Conservation (phyloP, 805 yeast genomes). For the Candida tammaniensis region DNA sequence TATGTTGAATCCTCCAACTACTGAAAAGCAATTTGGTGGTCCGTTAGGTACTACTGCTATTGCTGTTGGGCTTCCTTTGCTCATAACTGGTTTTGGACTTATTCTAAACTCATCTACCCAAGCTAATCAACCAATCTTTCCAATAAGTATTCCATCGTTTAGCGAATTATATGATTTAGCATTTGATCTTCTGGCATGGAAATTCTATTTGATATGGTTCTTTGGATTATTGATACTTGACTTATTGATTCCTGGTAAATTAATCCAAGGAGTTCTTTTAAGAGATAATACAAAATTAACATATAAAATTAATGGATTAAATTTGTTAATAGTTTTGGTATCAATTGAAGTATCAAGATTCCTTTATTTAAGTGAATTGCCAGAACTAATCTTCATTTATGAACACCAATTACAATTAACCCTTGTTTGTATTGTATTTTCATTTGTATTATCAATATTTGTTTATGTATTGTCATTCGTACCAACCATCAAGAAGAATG, state of each 20-base stretch:
- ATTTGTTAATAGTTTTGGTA: constrained; percentile 42
- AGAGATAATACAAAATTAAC: constrained; percentile 71
- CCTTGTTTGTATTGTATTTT: constrained; percentile 58
- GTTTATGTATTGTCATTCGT: constrained; percentile 69
- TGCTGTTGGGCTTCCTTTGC: constrained; percentile 62
- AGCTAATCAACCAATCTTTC: not conserved
- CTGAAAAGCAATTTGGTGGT: constrained; percentile 75
- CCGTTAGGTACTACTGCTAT: constrained; percentile 67
- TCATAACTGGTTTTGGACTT: constrained; percentile 58
- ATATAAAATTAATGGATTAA: constrained; percentile 81
- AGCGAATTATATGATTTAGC: not conserved
- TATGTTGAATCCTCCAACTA: constrained; percentile 67
- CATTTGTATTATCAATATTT: constrained; percentile 58
- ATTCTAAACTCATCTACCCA: constrained; percentile 50
- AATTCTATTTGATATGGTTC: constrained; percentile 72
- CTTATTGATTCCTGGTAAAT: constrained; percentile 55
- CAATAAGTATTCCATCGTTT: not conserved
- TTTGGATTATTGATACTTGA: constrained; percentile 61
- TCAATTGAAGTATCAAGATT: constrained; percentile 49
- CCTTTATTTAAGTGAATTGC: constrained; percentile 46
- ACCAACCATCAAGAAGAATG: constrained; percentile 52
- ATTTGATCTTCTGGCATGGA: constrained; percentile 37
- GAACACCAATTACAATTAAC: constrained; percentile 65
- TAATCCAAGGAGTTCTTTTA: constrained; percentile 60
- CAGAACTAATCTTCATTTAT: constrained; percentile 78